Evolutionary conservation across 78 protist genomes (phyloP), one percentile per base, ranked within the genome.

Genomic region (Protostelium mycophagum): DNA sequence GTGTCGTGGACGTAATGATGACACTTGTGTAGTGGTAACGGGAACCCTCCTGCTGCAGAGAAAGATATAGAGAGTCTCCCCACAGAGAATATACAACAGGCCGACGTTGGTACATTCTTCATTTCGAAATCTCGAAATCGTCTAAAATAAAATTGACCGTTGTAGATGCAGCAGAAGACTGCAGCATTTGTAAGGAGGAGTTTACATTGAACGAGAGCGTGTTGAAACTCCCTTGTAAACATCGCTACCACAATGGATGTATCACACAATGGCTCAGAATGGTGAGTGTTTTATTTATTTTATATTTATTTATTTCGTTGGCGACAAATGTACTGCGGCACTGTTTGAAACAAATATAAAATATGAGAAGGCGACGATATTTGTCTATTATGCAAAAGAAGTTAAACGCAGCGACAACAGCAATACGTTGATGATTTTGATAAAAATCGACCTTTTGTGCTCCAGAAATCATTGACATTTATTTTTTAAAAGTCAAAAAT

Each of bases 21-120:
- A 16, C 36, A 29, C n/a, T 0, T 38, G 37, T 9, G 5, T 37
- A 35, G 5, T 84, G 89, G 88, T 35, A 88, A 85, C 0, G 94
- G 94, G 34, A 88, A 91, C 31, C 94, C 94, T 34, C 94, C 94
- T 36, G 94, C 94, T 35, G 38, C 94, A 35, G 89, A 92, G 51
- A 84, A 85, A 16, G 94, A 88, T 31, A 89, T 92, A 83, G 83
- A 92, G 34, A 92, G 73, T 16, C 73, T 51, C 73, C 73, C 73
- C 73, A 51, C 73, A 16, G 73, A 51, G 16, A 51, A 5, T 16
- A 51, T 51, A 25, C 31, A 25, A 51, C 73, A 51, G 73, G 31
- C 5, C 73, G 31, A 51, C 73, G 16, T 51, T 16, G 73, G 73
- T 51, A 16, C n/a, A n/a, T n/a, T n/a, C n/a, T n/a, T n/a, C n/a